Base-by-base conservation (phyloP, 139 green algal species). In the Micractinium conductrix region DNA sequence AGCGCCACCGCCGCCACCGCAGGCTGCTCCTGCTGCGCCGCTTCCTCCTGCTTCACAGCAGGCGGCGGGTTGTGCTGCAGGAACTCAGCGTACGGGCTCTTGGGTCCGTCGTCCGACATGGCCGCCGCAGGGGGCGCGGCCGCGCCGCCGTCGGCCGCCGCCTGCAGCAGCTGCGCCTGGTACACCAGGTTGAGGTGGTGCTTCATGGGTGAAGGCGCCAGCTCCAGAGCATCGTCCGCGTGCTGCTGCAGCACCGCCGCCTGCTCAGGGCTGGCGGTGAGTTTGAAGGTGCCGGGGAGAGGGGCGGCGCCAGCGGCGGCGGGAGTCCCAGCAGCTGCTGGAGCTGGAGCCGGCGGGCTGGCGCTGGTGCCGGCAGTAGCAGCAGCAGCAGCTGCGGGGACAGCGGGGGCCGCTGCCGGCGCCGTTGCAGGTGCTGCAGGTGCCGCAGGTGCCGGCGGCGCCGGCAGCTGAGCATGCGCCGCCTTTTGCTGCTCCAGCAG, bases 401-500 rank as follows among this genome's bases (percentile, higher is more conserved):
- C n/a, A n/a, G n/a, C n/a, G n/a, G n/a, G n/a, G n/a, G n/a, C n/a
- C n/a, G n/a, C n/a, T n/a, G n/a, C n/a, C n/a, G n/a, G n/a, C n/a
- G n/a, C n/a, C n/a, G n/a, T n/a, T n/a, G n/a, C n/a, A n/a, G n/a
- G n/a, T n/a, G n/a, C n/a, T n/a, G n/a, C n/a, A n/a, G n/a, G 43
- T 24, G 65, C 79, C 1, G 33, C 62, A 7, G 16, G 17, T 22
- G 48, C 55, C 5, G 63, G 63, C n/a, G 50, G 28, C 44, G 24
- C 21, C 63, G 62, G 78, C 42, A 37, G 33, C 19, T 76, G 63
- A 37, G 28, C 35, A 0, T 63, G 79, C n/a, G 53, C 10, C 43
- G 79, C 79, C 44, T 67, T 62, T 33, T 76, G 78, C 63, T 74
- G 78, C 43, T 76, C 62, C 8, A 26, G 42, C 30, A 84, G 43